A percentile compares a stretch with the other conserved stretches of the same genome.
These are phyloP conservation scores for Phytophthora meadii DNA, from an alignment of 352 stramenopile species.

Conservation along the genomic window DNA sequence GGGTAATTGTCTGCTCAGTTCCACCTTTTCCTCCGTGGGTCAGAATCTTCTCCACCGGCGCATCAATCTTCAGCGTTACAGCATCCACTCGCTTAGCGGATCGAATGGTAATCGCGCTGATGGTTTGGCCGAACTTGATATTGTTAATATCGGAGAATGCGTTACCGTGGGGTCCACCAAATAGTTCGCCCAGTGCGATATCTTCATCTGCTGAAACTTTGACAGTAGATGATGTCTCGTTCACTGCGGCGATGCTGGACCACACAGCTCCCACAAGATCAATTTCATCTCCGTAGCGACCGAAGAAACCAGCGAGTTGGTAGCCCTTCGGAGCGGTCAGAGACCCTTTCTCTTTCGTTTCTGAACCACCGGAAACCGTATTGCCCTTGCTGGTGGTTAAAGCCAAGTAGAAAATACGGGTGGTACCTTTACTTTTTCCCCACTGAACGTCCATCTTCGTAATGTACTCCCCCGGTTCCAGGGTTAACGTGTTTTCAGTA, in stretches of 20 bases:
- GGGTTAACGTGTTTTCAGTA: constrained; percentile 10
- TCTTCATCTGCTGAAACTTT: constrained; percentile 22
- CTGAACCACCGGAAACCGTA: constrained; percentile 14
- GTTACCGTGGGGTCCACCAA: constrained; percentile 25
- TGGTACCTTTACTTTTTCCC: constrained; percentile 7
- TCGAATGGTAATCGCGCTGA: constrained; percentile 24
- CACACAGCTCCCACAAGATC: constrained; percentile 29
- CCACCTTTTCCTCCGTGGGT: constrained; percentile 51
- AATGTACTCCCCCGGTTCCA: constrained; percentile 24
- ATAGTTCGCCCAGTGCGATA: constrained; percentile 25
- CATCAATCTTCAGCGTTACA: constrained; percentile 40
- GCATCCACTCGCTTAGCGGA: constrained; percentile 44
- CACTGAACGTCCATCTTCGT: constrained; percentile 22
- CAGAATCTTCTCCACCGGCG: constrained; percentile 25
- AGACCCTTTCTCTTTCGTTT: constrained; percentile 21
- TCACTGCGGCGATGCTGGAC: constrained; percentile 32
- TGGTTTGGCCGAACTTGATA: constrained; percentile 26
- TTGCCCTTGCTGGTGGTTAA: constrained; percentile 19
- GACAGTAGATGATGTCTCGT: constrained; percentile 13
- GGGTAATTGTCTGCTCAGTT: constrained; percentile 40
- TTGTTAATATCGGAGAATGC: constrained; percentile 36
- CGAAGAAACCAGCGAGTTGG: constrained; percentile 31
- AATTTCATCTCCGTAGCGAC: constrained; percentile 26
- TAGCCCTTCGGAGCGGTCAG: constrained; percentile 26
- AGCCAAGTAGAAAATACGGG: constrained; percentile 26